Percentiles rank a stretch among this genome's conserved stretches.
Evolutionary conservation across 805 yeast genomes (phyloP).

Genomic region (Saitoella complicata): DNA sequence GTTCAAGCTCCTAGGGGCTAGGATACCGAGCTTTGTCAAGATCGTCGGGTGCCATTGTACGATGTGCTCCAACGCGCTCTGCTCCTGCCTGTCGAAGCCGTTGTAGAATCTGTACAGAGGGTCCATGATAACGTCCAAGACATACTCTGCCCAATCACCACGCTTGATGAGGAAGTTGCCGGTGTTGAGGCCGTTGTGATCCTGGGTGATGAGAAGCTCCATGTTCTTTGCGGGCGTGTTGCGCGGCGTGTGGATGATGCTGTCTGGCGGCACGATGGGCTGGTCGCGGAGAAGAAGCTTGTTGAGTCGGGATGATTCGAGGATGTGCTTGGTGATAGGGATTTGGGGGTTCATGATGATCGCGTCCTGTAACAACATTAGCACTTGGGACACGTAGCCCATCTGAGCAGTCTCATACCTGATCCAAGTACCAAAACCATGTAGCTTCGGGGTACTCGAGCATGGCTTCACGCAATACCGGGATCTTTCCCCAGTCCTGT

Average conservation of each 20-base stretch:
- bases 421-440: slow-evolving; percentile 75
- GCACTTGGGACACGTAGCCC: background rate
- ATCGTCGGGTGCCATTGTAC: slow-evolving; percentile 89
- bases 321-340: slow-evolving; percentile 41
- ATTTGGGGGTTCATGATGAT: slow-evolving; percentile 56
- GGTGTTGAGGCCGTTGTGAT: slow-evolving; percentile 44
- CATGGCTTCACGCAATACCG: slow-evolving; percentile 72
- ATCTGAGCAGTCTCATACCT: slow-evolving; percentile 3
- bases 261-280: slow-evolving; percentile 56
- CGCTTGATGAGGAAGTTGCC: slow-evolving; percentile 59
- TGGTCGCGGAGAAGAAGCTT: slow-evolving; percentile 50
- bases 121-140: slow-evolving; percentile 70
- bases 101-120: slow-evolving; percentile 51
- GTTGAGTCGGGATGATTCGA: slow-evolving; percentile 44
- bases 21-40: slow-evolving; percentile 53
- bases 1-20: slow-evolving; percentile 45
- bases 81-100: slow-evolving; percentile 34
- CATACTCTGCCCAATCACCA: slow-evolving; percentile 44
- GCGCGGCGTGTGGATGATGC: slow-evolving; percentile 52
- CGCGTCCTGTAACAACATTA: slow-evolving; percentile 36
- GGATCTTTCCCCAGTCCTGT: slow-evolving; percentile 45
- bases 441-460: slow-evolving; percentile 82
- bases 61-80: slow-evolving; percentile 48
- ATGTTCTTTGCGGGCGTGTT: slow-evolving; percentile 38
- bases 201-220: slow-evolving; percentile 52